Evolutionary conservation across 192 early-diverging fungal species (phyloP), one percentile per base, ranked within the genome.

Genomic region (Backusella macrospora): DNA sequence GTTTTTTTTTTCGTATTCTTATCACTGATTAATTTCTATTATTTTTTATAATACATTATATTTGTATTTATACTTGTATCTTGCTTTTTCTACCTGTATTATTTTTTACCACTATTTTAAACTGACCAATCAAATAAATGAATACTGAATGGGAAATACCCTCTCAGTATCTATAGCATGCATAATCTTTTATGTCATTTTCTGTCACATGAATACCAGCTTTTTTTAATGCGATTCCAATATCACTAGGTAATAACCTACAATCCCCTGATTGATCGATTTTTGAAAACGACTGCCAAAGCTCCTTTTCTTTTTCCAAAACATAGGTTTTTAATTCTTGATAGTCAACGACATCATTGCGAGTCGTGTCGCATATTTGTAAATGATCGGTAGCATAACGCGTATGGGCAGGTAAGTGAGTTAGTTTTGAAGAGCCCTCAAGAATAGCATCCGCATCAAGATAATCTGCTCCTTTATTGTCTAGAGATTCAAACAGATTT

Each of bases 301-400:
- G 76, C 63, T 90, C 85, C 65, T 82, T 76, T 72, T 92, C 92
- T 69, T 91, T 91, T 65, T 88, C 82, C 16, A 86, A 77, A 4
- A 92, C 86, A 80, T 90, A 93, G 52, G 82, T 72, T 48, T 82
- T 81, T 73, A 90, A 90, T 64, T 88, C 87, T n/a, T 82, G 70
- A 76, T 82, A 86, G 18, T 78, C 81, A 42, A 89, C 73, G 5
- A 80, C 47, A 7, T 81, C 84, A 59, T 82, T 80, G 18, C 68
- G 46, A 14, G 78, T 43, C 3, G 81, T 80, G 65, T 84, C 78
- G 59, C 80, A 82, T 62, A 55, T 78, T 64, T 71, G 65, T 39
- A 84, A 74, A 14, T 82, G 73, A 62, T 84, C 83, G 8, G 75
- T 76, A 21, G 83, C 83, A 73, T 84, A 84, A 29, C 79, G 77